Base-by-base conservation (phyloP, 768 basidiomycete genomes). In the Rickenella mellea region DNA sequence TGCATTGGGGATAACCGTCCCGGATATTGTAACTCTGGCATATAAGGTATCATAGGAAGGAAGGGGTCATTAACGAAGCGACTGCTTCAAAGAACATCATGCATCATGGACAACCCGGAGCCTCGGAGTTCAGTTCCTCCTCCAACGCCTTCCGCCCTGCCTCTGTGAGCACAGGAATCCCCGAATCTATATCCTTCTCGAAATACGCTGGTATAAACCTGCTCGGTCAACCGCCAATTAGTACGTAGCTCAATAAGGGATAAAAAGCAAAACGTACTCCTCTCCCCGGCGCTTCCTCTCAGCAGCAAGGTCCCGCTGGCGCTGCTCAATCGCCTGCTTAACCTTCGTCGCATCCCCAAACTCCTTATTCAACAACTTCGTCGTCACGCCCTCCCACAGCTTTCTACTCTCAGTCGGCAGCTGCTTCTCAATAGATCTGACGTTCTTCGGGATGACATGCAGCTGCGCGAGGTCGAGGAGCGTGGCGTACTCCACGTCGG, bases 271-370 rank as follows among this genome's bases (percentile, higher is more conserved):
- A 7, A 83, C 88, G 68, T 54, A 94, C 88, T 75, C 71, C 24
- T 76, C 59, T 14, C 83, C 87, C 44, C 77, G 83, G 59, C 71
- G 74, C 69, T 89, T 93, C 63, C 90, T 70, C 59, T 90, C 87
- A 9, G 82, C 84, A 5, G 91, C 87, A 25, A 79, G 74, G 46
- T 97, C 92, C 39, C 96, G 68, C 69, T 98, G 96, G 55, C 59
- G 75, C 72, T 98, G 94, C 65, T 99, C 96, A 43, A 99, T 94
- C 4, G 62, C 61, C 40, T 91, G 75, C 70, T 99, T 99, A 66
- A 84, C 76, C 68, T 73, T 85, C 44, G 90, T 97, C 40, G 96
- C 96, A 30, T 93, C 89, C 19, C 75, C 71, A 62, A 75, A 99
- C 55, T 93, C 86, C 73, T 96, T 98, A 55, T 65, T 73, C 32